Percentiles rank a stretch among this genome's conserved stretches.
Conservation (phyloP, 1,284 basidiomycete species). For the Ganoderma sinense region DNA sequence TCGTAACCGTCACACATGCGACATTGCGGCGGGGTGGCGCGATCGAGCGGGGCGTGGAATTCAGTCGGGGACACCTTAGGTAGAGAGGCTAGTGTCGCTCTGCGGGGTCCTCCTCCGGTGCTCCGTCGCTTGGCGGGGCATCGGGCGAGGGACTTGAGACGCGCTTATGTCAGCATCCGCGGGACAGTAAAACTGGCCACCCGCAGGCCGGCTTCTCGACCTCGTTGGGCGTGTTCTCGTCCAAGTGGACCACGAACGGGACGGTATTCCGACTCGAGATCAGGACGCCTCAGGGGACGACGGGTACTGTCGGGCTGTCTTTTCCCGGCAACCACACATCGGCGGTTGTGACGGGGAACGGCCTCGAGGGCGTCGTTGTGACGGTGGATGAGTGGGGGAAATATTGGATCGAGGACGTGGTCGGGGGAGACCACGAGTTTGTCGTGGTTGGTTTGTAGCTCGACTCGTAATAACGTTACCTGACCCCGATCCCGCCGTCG, state of each 20-base stretch:
- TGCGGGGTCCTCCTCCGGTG: too few relatives aligned
- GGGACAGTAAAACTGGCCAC: too few relatives aligned
- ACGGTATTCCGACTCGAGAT: slow-evolving; percentile 18
- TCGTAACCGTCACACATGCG: too few relatives aligned
- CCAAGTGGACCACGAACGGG: slow-evolving; percentile 19
- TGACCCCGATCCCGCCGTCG: too few relatives aligned
- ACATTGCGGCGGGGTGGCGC: too few relatives aligned
- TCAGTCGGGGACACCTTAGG: too few relatives aligned
- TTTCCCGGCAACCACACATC: slow-evolving; percentile 13
- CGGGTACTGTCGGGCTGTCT: slow-evolving; percentile 20
- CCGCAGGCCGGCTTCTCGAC: background rate
- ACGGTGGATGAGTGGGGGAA: slow-evolving; percentile 16
- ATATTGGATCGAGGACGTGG: slow-evolving; percentile 18
- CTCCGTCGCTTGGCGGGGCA: too few relatives aligned
- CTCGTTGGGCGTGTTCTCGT: slow-evolving; percentile 24
- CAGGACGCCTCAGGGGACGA: slow-evolving; percentile 22
- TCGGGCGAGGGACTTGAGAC: too few relatives aligned
- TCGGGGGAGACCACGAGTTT: slow-evolving; percentile 23
- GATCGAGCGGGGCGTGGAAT: too few relatives aligned
- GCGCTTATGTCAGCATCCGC: too few relatives aligned
- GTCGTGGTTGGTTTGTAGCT: slow-evolving; percentile 13
- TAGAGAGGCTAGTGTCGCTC: too few relatives aligned
- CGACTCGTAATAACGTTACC: too few relatives aligned
- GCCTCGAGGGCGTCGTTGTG: background rate
- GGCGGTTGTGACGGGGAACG: slow-evolving; percentile 6